Conservation (phyloP, 2,329 filamentous ascomycete species). For the Pseudogymnoascus pannorum region DNA sequence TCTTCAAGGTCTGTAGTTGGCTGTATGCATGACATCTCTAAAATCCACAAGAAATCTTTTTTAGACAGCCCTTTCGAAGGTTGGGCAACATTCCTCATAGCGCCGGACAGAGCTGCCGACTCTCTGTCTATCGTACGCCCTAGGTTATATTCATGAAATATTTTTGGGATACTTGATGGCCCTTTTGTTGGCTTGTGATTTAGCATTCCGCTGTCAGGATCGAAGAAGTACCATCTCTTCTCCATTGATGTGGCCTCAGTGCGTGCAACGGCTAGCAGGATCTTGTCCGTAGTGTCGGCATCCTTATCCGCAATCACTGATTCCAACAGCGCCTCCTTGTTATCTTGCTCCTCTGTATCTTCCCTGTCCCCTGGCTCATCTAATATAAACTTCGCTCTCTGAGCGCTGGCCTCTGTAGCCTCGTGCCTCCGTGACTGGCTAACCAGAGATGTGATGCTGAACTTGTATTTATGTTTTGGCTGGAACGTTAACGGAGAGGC, state of each 20-base stretch:
- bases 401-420: constrained; percentile 49
- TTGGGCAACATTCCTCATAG: neutral
- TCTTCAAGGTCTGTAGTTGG: neutral
- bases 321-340: constrained; percentile 29
- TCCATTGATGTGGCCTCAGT: constrained; percentile 50
- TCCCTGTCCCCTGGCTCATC: constrained; percentile 20
- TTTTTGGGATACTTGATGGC: constrained; percentile 13
- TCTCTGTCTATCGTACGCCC: neutral
- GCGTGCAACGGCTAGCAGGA: constrained; percentile 50
- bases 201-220: constrained; percentile 15
- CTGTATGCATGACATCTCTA: neutral
- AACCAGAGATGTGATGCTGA: constrained; percentile 55
- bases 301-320: constrained; percentile 37
- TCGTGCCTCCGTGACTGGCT: constrained; percentile 52
- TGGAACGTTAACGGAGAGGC: constrained; percentile 44
- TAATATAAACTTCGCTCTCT: constrained; percentile 31
- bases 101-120: neutral
- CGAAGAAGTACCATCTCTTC: constrained; percentile 53
- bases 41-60: neutral
- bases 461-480: constrained; percentile 46
- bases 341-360: constrained; percentile 16
- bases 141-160: constrained; percentile 18
- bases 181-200: constrained; percentile 15
- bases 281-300: constrained; percentile 36
- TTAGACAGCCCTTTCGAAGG: neutral